phyloP scores from a whole-genome alignment of 1,284 basidiomycete species.

The Lentinus polychrous region DNA sequence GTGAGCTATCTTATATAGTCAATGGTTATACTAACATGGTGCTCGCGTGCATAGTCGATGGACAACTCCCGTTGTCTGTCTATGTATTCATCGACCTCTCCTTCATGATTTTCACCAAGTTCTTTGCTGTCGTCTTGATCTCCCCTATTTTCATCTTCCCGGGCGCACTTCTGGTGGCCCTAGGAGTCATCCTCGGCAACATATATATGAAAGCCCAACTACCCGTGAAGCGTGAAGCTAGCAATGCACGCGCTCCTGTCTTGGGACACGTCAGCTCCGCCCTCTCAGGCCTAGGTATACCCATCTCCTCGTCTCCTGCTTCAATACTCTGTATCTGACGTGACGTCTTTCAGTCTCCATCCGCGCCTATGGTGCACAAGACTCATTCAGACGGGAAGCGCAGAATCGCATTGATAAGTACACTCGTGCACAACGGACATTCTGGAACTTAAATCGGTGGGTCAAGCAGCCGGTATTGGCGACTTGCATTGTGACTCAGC shows the following conservation, averaged over 20 bases:
- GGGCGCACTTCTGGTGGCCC: slow-evolving; percentile 27
- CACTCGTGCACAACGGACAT: slow-evolving; percentile 34
- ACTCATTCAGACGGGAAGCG: slow-evolving; percentile 34
- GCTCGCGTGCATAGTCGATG: slow-evolving; percentile 21
- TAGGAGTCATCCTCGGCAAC: slow-evolving; percentile 35
- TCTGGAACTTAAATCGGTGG: slow-evolving; percentile 45
- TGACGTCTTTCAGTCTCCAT: slow-evolving; percentile 38
- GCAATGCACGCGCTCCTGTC: slow-evolving; percentile 44
- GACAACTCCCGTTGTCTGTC: slow-evolving; percentile 20
- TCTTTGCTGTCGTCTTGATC: slow-evolving; percentile 33
- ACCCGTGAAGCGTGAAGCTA: neutral
- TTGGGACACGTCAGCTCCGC: slow-evolving; percentile 62
- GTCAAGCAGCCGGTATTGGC: slow-evolving; percentile 17
- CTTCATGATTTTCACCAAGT: slow-evolving; percentile 20
- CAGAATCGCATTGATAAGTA: slow-evolving; percentile 37
- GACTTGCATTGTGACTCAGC: slow-evolving; percentile 22
- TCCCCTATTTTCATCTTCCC: slow-evolving; percentile 32
- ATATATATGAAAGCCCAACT: slow-evolving; percentile 62
- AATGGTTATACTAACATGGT: too few species aligned
- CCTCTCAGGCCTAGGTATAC: slow-evolving; percentile 51
- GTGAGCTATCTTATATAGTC: neutral
- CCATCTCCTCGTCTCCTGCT: neutral
- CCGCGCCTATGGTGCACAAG: slow-evolving; percentile 46
- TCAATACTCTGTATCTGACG: neutral
- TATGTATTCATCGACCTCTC: slow-evolving; percentile 31